A percentile compares a stretch with the other conserved stretches of the same genome.
Evolutionary conservation across 495 filamentous ascomycete species (phyloP).

Genomic region (Coniosporium apollinis): DNA sequence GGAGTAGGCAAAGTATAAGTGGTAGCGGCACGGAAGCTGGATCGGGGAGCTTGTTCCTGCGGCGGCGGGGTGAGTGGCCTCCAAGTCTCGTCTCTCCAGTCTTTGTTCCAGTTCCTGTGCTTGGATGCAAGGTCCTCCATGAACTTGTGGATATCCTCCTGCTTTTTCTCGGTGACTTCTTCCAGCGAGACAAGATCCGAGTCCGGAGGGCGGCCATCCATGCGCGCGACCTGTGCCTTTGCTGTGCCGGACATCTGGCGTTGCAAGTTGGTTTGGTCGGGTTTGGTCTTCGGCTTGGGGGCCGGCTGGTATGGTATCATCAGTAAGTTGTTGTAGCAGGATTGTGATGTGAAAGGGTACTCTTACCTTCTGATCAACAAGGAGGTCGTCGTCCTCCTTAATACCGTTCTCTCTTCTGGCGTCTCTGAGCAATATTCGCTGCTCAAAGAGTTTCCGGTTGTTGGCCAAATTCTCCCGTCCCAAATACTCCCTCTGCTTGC

Average conservation of each 20-base stretch:
- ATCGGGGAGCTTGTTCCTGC: conserved; percentile 39
- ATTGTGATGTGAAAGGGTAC: conserved; percentile 2
- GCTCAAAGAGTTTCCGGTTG: conserved; percentile 62
- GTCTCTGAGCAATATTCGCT: conserved; percentile 63
- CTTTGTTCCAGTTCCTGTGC: conserved; percentile 74
- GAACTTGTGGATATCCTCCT: conserved; percentile 57
- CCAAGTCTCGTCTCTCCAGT: conserved; percentile 67
- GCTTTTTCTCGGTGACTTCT: conserved; percentile 64
- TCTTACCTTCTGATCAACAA: conserved; percentile 81
- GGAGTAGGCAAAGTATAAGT: conserved; percentile 9
- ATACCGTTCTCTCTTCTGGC: conserved; percentile 49
- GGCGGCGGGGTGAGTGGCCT: conserved; percentile 61
- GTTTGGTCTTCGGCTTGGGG: conserved; percentile 32
- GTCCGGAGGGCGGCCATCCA: conserved; percentile 51
- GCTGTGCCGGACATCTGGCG: conserved; percentile 33
- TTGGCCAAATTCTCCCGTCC: conserved; percentile 59
- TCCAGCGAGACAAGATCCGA: conserved; percentile 61
- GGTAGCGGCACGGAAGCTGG: conserved; percentile 39
- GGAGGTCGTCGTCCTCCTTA: conserved; percentile 72
- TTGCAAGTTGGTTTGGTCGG: conserved; percentile 36
- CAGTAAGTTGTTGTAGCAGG: conserved; percentile 1
- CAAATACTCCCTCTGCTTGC: conserved; percentile 59
- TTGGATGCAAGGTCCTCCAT: conserved; percentile 67
- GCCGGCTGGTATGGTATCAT: conserved; percentile 15
- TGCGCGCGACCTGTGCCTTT: conserved; percentile 29